Evolutionary conservation across 1,284 basidiomycete genomes (phyloP).

Genomic region (Sporisorium sorghi): DNA sequence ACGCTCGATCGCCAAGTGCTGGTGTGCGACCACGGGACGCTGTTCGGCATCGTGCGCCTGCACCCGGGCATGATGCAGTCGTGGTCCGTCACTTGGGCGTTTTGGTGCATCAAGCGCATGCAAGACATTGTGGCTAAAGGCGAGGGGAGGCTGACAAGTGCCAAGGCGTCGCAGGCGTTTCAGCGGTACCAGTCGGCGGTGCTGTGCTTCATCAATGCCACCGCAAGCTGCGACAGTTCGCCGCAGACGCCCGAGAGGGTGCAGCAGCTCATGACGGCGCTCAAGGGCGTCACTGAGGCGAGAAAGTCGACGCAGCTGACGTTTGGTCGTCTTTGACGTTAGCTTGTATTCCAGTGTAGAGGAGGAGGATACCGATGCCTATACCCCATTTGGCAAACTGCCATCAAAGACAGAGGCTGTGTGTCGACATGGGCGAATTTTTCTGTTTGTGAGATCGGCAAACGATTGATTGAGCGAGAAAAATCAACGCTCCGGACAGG

Average conservation of each 20-base stretch:
- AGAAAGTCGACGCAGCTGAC: slow-evolving; percentile 13
- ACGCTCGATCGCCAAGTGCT: slow-evolving; percentile 34
- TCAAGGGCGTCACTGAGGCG: slow-evolving; percentile 21
- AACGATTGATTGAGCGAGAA: too few relatives aligned
- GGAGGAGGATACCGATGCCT: not conserved
- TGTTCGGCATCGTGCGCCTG: slow-evolving; percentile 39
- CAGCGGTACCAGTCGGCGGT: slow-evolving; percentile 32
- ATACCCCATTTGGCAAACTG: too few relatives aligned
- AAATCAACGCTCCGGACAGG: too few relatives aligned
- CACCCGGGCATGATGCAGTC: slow-evolving; percentile 46
- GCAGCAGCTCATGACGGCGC: slow-evolving; percentile 21
- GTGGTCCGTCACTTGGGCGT: slow-evolving; percentile 36
- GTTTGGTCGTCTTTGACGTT: slow-evolving; percentile 19
- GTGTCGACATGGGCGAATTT: too few relatives aligned
- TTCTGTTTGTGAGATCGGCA: too few relatives aligned
- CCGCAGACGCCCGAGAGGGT: slow-evolving; percentile 28
- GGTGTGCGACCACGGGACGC: slow-evolving; percentile 38
- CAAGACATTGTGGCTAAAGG: slow-evolving; percentile 10
- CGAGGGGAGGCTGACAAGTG: slow-evolving; percentile 27
- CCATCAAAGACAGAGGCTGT: too few relatives aligned
- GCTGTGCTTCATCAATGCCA: slow-evolving; percentile 38
- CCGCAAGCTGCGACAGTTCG: slow-evolving; percentile 31
- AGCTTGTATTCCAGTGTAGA: too few relatives aligned
- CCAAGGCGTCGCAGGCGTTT: slow-evolving; percentile 32
- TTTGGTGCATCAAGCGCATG: slow-evolving; percentile 31